These are phyloP conservation scores for Arthrinium puccinioides DNA, from an alignment of 2,329 filamentous ascomycete genomes.

Conservation along the genomic window DNA sequence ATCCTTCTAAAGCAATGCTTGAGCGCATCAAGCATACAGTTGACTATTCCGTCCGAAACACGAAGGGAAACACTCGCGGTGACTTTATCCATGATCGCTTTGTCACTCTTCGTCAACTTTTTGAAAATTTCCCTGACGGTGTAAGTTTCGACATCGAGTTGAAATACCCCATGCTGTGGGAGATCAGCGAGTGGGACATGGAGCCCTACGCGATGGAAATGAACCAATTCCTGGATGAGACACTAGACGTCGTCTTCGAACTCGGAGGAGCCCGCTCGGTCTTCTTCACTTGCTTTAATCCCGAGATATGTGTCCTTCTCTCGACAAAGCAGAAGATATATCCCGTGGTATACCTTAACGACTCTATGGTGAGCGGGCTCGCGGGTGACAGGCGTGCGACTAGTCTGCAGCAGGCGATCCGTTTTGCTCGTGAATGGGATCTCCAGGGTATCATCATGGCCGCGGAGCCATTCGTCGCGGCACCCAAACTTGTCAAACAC, in stretches of 20 bases:
- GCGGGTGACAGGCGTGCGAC: conserved; percentile 25
- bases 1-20: conserved; percentile 12
- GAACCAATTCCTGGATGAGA: conserved; percentile 22
- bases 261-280: conserved; percentile 18
- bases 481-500: conserved; percentile 3
- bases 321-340: conserved; percentile 22
- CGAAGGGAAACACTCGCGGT: conserved; percentile 30
- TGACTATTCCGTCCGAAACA: conserved; percentile 29
- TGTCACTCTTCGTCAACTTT: conserved; percentile 28
- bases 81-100: conserved; percentile 29
- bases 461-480: conserved; percentile 24
- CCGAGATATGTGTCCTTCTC: conserved; percentile 25
- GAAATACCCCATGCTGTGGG: conserved; percentile 32
- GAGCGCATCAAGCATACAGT: conserved; percentile 29
- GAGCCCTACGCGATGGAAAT: conserved; percentile 27
- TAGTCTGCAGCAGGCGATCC: conserved; percentile 27
- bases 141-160: conserved; percentile 33
- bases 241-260: conserved; percentile 25
- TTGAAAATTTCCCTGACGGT: conserved; percentile 23
- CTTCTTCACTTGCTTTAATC: conserved; percentile 25
- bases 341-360: conserved; percentile 25
- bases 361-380: conserved; percentile 10
- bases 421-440: conserved; percentile 29
- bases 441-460: conserved; percentile 28
- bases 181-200: conserved; percentile 24